Evolutionary conservation across 345 rosid genomes (phyloP), one percentile per base, ranked within the genome.

Genomic region (Citrus hindsii): DNA sequence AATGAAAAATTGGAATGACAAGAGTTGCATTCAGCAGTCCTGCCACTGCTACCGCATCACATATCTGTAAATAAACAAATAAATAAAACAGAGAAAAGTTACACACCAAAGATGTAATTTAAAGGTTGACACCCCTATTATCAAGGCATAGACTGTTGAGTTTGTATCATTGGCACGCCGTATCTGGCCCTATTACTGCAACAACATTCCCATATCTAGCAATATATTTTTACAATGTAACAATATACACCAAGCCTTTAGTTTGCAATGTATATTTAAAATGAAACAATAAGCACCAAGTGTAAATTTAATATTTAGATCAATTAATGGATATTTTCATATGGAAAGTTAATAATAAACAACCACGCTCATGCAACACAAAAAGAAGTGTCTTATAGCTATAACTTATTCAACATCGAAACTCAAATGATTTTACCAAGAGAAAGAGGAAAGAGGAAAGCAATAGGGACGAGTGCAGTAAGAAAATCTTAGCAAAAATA

Each of bases 21-120:
- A 96, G 97, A 59, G 99, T 96, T 59, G 99, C 99, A 87, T 96
- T 96, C 46, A 96, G 84, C 28, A 96, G 87, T 86, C 97, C 93
- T 64, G 98, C 98, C 79, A 96, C 98, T 58, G 97, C 98, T 83
- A 96, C 99, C n/a, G 91, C 99, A 88, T 95, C 99, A 73, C 97
- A 95, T 85, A 95, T 94, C 99, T 92, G 87, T 71, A 83, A 37
- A 46, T 46, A 46, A 2, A 13, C 51, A 46, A 21, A 48, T 53
- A 79, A 75, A 38, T 46, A 46, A 73, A 77, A 68, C 40, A 3
- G 56, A 48, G 48, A 71, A 67, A 58, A 67, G 56, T 74, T 62
- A 70, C 53, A 65, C 53, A 25, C 62, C 71, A n/a, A 42, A 58
- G n/a, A 68, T 5, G 4, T 21, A 13, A 75, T 6, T 63, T 18